These are phyloP conservation scores for Alternaria brassicae DNA, from an alignment of 2,329 filamentous ascomycete species.

Conservation along the genomic window DNA sequence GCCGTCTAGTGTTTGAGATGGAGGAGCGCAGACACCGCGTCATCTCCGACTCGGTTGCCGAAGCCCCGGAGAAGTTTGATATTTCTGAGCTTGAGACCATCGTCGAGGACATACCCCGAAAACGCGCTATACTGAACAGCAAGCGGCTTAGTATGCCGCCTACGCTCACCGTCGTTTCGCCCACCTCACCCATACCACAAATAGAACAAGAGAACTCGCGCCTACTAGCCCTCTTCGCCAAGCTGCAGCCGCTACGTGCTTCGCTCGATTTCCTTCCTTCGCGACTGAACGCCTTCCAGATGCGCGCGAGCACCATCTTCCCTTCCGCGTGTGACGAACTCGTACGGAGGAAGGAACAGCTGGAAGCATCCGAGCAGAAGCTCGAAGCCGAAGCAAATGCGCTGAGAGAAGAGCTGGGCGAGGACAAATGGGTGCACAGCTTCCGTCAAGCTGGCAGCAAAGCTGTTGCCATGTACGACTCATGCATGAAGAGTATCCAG, in stretches of 20 bases:
- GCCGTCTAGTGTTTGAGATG: constrained; percentile 91
- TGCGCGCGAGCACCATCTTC: constrained; percentile 77
- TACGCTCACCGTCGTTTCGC: constrained; percentile 66
- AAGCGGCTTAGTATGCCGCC: constrained; percentile 73
- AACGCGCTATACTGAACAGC: constrained; percentile 60
- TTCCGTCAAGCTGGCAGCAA: constrained; percentile 92
- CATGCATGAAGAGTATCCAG: constrained; percentile 82
- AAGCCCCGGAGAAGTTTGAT: constrained; percentile 71
- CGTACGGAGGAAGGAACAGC: constrained; percentile 72
- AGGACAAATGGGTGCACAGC: constrained; percentile 94
- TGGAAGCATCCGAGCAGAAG: constrained; percentile 87
- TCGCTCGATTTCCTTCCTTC: constrained; percentile 96
- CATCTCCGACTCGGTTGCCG: constrained; percentile 64
- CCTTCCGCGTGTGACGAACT: constrained; percentile 91
- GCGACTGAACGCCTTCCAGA: constrained; percentile 85
- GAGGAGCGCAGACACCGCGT: constrained; percentile 91
- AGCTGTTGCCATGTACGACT: constrained; percentile 96
- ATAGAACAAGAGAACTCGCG: constrained; percentile 81
- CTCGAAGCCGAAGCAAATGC: constrained; percentile 90
- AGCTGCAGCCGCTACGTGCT: constrained; percentile 92
- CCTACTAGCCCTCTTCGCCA: constrained; percentile 86
- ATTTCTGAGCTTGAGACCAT: constrained; percentile 92
- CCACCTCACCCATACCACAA: constrained; percentile 64
- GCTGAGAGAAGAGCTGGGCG: constrained; percentile 85
- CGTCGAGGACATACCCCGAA: constrained; percentile 79